Conservation (phyloP, 257 asterid species). For the Fraxinus excelsior region DNA sequence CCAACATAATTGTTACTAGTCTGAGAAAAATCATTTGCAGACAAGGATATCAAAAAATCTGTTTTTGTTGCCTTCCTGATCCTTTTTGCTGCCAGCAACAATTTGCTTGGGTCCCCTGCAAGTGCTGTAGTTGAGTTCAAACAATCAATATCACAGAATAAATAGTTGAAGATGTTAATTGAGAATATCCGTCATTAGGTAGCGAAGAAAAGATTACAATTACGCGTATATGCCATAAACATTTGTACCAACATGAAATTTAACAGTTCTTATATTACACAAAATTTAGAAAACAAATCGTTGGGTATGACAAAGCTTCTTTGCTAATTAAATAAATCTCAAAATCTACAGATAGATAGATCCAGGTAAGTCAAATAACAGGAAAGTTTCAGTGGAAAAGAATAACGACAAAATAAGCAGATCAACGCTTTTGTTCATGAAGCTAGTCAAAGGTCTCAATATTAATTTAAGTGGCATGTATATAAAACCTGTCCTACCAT, state of each 20-base stretch:
- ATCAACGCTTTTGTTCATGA: not conserved
- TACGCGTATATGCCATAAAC: not conserved
- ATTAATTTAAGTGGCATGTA: not conserved
- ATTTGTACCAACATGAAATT: not conserved
- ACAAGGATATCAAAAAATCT: conserved; percentile 52
- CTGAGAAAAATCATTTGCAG: conserved; percentile 58
- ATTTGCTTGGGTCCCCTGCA: conserved; percentile 63
- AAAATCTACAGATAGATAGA: not conserved
- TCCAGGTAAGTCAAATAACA: not conserved
- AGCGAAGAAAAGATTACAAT: not conserved
- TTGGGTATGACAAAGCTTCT: not conserved
- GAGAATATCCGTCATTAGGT: not conserved
- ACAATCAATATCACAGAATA: not conserved
- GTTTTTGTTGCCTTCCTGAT: conserved; percentile 55
- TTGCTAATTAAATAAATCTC: not conserved
- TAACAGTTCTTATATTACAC: not conserved
- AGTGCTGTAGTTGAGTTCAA: conserved; percentile 46
- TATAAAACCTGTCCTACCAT: not conserved
- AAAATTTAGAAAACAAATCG: not conserved
- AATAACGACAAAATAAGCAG: not conserved
- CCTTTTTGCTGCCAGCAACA: conserved; percentile 60
- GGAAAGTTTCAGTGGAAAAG: not conserved
- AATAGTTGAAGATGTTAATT: not conserved
- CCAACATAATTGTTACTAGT: conserved; percentile 53
- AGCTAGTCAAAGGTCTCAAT: not conserved